Base-by-base conservation (phyloP, 305 asterid genomes). In the Euphrasia arctica region DNA sequence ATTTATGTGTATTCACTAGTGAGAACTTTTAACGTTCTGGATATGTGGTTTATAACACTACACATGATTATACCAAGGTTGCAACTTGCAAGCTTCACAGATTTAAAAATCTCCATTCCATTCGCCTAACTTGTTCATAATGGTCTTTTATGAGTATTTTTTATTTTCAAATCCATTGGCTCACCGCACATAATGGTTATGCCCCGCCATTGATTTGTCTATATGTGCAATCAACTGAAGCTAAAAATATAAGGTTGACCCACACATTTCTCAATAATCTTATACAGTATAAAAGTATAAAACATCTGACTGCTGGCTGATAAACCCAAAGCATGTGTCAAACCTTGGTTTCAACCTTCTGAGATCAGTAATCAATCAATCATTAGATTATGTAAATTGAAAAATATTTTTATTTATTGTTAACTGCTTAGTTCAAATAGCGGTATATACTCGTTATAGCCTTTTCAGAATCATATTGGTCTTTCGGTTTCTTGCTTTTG, bases 11-110 rank as follows among this genome's bases (percentile, higher is more conserved):
- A 12, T 25, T 9, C 10, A 4, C 34, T 15, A 36, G 49, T 15
- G 45, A 4, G 8, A 60, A 55, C 27, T 41, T 29, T 12, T 12
- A 13, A 54, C 45, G 27, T 34, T 41, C 22, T 9, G 27, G 45
- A 8, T 55, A 36, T 39, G 51, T 51, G 22, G 32, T 60, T 13
- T 51, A n/a, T 54, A 25, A 10, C 60, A 13, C 54, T 27, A 43
- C 54, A 12, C 32, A 18, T 58, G 58, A 59, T 25, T 14, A 50
- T 51, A 14, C 52, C 18, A 5, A 62, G 54, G 55, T 41, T 50
- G 13, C 5, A 42, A 62, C 22, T 18, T 18, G 22, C 22, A 18
- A 18, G 18, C 48, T 69, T 34, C 36, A 8, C 9, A 34, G 51
- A 52, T 31, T 63, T 29, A 4, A 41, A 27, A 9, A 47, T 50